These are phyloP conservation scores for Sarocladium kiliense DNA, from an alignment of 2,329 filamentous ascomycete genomes.

Conservation along the genomic window DNA sequence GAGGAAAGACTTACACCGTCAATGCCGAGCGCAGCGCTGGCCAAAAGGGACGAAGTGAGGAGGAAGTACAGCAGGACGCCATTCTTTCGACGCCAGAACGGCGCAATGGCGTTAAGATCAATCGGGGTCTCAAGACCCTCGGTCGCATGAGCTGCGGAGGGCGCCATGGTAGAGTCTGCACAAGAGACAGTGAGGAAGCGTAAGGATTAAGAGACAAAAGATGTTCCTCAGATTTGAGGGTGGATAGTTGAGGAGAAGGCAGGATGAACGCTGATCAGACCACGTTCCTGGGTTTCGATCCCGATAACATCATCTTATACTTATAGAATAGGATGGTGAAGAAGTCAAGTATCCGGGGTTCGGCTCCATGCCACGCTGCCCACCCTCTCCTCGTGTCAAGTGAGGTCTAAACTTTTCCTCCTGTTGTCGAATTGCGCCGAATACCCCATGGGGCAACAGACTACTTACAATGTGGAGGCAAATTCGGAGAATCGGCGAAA, in stretches of 20 bases:
- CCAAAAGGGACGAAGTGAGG: slow-evolving; percentile 35
- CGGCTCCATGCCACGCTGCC: not conserved
- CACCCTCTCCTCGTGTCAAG: not conserved
- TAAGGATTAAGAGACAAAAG: not conserved
- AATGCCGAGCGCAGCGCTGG: slow-evolving; percentile 35
- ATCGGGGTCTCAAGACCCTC: slow-evolving; percentile 26
- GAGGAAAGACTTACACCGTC: slow-evolving; percentile 29
- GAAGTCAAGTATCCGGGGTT: not conserved
- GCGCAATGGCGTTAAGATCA: slow-evolving; percentile 23
- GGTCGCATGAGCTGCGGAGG: slow-evolving; percentile 23
- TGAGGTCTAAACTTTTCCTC: not conserved
- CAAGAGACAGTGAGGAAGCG: not conserved
- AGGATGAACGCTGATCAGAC: no score
- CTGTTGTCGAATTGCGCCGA: not conserved
- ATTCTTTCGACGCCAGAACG: slow-evolving; percentile 34
- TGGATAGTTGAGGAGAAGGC: not conserved
- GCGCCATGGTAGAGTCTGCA: slow-evolving; percentile 23
- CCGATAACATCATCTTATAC: slow-evolving; percentile 3
- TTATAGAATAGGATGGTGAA: not conserved
- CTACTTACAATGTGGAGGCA: not conserved
- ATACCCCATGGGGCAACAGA: slow-evolving; percentile 3
- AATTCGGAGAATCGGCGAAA: slow-evolving; percentile 11
- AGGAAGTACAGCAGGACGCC: slow-evolving; percentile 36
- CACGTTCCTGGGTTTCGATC: not conserved
- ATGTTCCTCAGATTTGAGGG: not conserved